phyloP scores from a whole-genome alignment of 2,329 filamentous ascomycete genomes.

The Penicillium sp. region DNA sequence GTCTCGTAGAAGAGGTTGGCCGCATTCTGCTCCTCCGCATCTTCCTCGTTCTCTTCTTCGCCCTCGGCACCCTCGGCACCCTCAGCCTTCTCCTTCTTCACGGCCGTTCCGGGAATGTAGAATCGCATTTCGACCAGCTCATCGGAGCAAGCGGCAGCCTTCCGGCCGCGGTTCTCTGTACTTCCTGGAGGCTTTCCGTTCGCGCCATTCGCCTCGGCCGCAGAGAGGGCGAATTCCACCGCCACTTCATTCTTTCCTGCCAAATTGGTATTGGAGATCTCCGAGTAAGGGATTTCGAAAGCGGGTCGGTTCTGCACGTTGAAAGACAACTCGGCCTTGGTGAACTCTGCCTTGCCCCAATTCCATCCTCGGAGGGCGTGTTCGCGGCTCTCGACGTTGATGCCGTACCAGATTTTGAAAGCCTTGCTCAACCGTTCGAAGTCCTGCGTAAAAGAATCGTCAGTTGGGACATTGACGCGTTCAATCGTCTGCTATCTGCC shows the following conservation, averaged over 20 bases:
- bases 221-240: constrained; percentile 84
- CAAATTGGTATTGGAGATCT: constrained; percentile 96
- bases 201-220: constrained; percentile 71
- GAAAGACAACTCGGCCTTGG: constrained; percentile 92
- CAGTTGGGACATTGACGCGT: constrained; percentile 15
- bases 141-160: constrained; percentile 84
- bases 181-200: constrained; percentile 75
- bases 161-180: constrained; percentile 76
- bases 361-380: constrained; percentile 97
- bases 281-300: constrained; percentile 95
- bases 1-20: constrained; percentile 98
- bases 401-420: constrained; percentile 98
- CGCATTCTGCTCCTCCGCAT: constrained; percentile 85
- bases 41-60: constrained; percentile 74
- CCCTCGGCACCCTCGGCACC: constrained; percentile 62
- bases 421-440: constrained; percentile 87
- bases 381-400: constrained; percentile 88
- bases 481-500: constrained; percentile 12
- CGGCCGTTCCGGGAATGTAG: constrained; percentile 91
- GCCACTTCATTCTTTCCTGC: constrained; percentile 98
- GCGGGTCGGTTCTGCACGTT: constrained; percentile 96
- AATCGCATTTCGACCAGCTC: constrained; percentile 98
- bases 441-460: constrained; percentile 59
- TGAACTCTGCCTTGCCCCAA: constrained; percentile 98
- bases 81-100: constrained; percentile 70